Conservation (phyloP, 208 protist genomes). For the Angomonas ambiguus region DNA sequence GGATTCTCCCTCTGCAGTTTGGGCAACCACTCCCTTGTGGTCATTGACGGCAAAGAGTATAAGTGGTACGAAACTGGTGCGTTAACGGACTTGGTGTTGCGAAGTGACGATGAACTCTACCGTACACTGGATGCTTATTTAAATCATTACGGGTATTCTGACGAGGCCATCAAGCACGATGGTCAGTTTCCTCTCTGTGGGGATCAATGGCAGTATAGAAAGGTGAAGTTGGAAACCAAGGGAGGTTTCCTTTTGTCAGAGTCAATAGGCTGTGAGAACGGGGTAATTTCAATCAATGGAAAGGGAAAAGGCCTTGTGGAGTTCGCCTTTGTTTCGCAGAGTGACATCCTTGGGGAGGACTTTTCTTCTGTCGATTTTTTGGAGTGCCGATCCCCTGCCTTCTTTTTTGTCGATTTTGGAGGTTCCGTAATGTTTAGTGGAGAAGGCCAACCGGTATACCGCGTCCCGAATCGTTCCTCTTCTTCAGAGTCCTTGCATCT, state of each 20-base stretch:
- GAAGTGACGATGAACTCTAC: neutral
- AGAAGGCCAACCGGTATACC: no score
- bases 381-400: no score
- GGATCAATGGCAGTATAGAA: neutral
- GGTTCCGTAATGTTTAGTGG: no score
- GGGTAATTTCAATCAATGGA: neutral
- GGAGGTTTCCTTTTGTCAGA: neutral
- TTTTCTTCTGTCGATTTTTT: no score
- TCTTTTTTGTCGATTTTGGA: no score
- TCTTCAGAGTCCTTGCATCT: no score
- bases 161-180: neutral
- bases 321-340: no score
- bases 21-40: neutral
- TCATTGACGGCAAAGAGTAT: neutral
- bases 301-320: no score
- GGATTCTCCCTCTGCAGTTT: neutral
- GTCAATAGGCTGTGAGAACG: neutral
- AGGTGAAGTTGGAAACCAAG: neutral
- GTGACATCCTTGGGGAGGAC: no score
- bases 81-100: neutral
- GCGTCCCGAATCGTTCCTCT: no score
- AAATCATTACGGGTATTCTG: neutral
- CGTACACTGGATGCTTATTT: neutral
- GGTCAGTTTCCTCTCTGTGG: neutral
- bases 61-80: neutral